phyloP scores from a whole-genome alignment of 345 rosid species.

The Noccaea caerulescens region DNA sequence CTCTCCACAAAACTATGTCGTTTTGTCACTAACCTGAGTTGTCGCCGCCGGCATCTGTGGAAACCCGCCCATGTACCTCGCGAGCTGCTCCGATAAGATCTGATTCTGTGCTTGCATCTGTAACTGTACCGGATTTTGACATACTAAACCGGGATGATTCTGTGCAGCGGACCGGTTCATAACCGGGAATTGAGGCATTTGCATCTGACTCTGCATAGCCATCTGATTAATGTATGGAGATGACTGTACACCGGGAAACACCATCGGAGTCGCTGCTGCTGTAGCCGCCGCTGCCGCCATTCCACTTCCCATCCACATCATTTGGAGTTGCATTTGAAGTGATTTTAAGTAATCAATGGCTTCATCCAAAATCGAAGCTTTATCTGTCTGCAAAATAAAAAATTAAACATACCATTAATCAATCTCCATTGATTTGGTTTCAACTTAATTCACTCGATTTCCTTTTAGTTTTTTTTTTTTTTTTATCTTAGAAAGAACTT shows the following conservation, averaged over 20 bases:
- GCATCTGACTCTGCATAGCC: slow-evolving; percentile 60
- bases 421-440: neutral
- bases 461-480: neutral
- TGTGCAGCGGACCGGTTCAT: slow-evolving; percentile 50
- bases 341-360: slow-evolving; percentile 92
- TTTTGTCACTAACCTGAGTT: slow-evolving; percentile 51
- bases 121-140: slow-evolving; percentile 49
- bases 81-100: slow-evolving; percentile 56
- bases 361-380: slow-evolving; percentile 94
- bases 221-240: slow-evolving; percentile 53
- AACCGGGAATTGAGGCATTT: slow-evolving; percentile 52
- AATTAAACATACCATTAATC: neutral
- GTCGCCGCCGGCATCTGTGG: slow-evolving; percentile 54
- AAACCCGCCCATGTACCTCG: slow-evolving; percentile 56
- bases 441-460: neutral
- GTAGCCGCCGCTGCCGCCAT: slow-evolving; percentile 60
- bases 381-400: slow-evolving; percentile 69
- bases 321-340: slow-evolving; percentile 92
- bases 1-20: neutral
- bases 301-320: slow-evolving; percentile 97
- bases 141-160: slow-evolving; percentile 51
- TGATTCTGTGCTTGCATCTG: slow-evolving; percentile 50
- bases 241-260: slow-evolving; percentile 84
- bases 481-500: neutral
- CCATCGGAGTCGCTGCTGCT: slow-evolving; percentile 59